phyloP scores from a whole-genome alignment of 2,329 filamentous ascomycete genomes.

The Neofusicoccum cordaticola region DNA sequence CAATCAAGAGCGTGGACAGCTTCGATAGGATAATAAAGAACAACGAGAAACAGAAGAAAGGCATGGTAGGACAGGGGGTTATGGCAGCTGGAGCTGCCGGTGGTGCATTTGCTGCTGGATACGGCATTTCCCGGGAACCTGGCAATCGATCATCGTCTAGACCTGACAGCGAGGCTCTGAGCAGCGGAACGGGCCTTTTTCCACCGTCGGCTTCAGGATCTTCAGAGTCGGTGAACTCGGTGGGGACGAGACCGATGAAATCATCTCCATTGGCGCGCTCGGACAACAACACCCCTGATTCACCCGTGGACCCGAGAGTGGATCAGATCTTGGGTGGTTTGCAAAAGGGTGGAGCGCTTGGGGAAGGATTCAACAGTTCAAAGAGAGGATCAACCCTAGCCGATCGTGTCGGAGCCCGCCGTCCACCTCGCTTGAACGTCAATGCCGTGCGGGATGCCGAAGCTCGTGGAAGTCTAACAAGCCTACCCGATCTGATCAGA shows the following conservation, averaged over 20 bases:
- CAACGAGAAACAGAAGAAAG: slow-evolving; percentile 20
- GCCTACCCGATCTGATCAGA: slow-evolving; percentile 84
- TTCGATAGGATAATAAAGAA: slow-evolving; percentile 23
- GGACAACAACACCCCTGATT: slow-evolving; percentile 15
- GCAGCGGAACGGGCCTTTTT: slow-evolving; percentile 34
- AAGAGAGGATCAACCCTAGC: slow-evolving; percentile 33
- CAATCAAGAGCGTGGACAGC: slow-evolving; percentile 44
- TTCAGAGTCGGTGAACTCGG: slow-evolving; percentile 32
- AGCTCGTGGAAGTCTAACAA: slow-evolving; percentile 83
- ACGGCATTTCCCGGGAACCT: slow-evolving; percentile 20
- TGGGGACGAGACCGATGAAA: slow-evolving; percentile 22
- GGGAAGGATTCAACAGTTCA: slow-evolving; percentile 30
- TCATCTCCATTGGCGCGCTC: neutral
- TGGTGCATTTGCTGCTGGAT: slow-evolving; percentile 24
- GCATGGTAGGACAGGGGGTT: slow-evolving; percentile 13
- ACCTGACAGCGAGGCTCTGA: slow-evolving; percentile 26
- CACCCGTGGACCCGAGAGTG: slow-evolving; percentile 21
- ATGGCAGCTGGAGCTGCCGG: slow-evolving; percentile 18
- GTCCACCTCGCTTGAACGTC: slow-evolving; percentile 75
- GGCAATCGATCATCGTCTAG: slow-evolving; percentile 21
- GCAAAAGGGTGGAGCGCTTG: slow-evolving; percentile 33
- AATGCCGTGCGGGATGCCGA: slow-evolving; percentile 79
- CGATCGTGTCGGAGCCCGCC: slow-evolving; percentile 40
- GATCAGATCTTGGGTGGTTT: slow-evolving; percentile 28
- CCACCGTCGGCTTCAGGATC: slow-evolving; percentile 28